These are phyloP conservation scores for Chlamydomonas sp. DNA, from an alignment of 139 green algal species.

Conservation along the genomic window DNA sequence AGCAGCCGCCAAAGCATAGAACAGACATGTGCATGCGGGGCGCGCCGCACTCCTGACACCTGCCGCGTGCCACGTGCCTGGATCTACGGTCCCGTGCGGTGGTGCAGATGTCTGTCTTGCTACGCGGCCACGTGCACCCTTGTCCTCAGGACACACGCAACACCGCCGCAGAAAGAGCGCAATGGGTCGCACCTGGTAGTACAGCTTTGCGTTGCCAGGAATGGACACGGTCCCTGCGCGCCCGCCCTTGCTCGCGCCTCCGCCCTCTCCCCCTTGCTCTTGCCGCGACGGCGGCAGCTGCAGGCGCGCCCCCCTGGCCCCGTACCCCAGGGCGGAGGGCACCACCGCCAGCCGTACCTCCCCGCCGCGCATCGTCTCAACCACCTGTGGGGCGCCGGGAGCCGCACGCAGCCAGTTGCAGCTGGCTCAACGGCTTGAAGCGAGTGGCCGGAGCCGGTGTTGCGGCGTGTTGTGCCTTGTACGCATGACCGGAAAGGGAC, in stretches of 20 bases:
- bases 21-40: too few species aligned
- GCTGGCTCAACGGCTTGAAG: neutral
- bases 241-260: too few species aligned
- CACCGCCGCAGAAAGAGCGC: too few species aligned
- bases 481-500: too few species aligned
- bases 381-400: neutral
- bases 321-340: constrained; percentile 26
- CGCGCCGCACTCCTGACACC: too few species aligned
- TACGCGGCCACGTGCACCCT: neutral
- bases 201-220: constrained; percentile 12
- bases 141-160: neutral
- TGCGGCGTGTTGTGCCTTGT: neutral
- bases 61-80: too few species aligned
- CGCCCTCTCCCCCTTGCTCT: too few species aligned
- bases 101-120: neutral
- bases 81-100: too few species aligned
- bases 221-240: neutral
- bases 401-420: neutral
- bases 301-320: neutral
- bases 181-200: constrained; percentile 7
- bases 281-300: neutral
- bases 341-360: constrained; percentile 34
- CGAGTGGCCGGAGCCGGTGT: neutral
- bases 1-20: too few species aligned
- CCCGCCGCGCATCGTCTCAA: constrained; percentile 15